phyloP scores from a whole-genome alignment of 768 basidiomycete species.

The Boletus tylopilopsis region DNA sequence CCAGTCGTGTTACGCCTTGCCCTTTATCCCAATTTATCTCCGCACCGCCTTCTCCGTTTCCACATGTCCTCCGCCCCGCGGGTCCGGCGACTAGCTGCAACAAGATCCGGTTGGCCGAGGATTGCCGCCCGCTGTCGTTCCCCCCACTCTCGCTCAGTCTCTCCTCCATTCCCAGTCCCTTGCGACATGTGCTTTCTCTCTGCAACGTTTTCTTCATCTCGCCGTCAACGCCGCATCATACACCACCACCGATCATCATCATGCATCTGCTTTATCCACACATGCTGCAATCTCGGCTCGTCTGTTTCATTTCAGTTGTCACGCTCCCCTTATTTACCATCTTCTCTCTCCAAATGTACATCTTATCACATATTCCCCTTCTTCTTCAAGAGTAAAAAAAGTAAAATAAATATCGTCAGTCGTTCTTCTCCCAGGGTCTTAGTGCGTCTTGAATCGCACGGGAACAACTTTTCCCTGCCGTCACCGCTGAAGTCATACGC shows the following conservation, averaged over 20 bases:
- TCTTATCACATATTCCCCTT: slow-evolving; percentile 23
- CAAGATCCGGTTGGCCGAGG: slow-evolving; percentile 30
- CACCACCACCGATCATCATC: slow-evolving; percentile 21
- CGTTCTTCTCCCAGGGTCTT: slow-evolving; percentile 22
- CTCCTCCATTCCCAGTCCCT: slow-evolving; percentile 12
- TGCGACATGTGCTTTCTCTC: slow-evolving; percentile 19
- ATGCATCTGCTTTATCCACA: slow-evolving; percentile 15
- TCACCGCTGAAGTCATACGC: slow-evolving; percentile 29
- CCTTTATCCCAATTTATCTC: slow-evolving; percentile 19
- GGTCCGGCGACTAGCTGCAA: slow-evolving; percentile 16
- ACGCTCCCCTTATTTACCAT: too few species aligned
- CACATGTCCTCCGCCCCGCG: slow-evolving; percentile 20
- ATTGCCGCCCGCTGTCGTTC: slow-evolving; percentile 13
- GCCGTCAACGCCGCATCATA: slow-evolving; percentile 22
- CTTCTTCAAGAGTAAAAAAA: slow-evolving; percentile 4
- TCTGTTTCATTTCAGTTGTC: slow-evolving; percentile 16
- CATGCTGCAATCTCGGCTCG: slow-evolving; percentile 27
- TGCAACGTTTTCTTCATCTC: slow-evolving; percentile 36
- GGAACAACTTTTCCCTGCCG: slow-evolving; percentile 19
- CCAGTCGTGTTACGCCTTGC: slow-evolving; percentile 17
- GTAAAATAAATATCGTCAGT: slow-evolving; percentile 4
- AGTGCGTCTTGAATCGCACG: slow-evolving; percentile 19
- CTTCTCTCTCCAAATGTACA: slow-evolving; percentile 17
- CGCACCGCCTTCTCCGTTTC: slow-evolving; percentile 13
- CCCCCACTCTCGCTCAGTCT: slow-evolving; percentile 1